Evolutionary conservation across 345 rosid species (phyloP).

Genomic region (rapeseed (Brassica napus)): DNA sequence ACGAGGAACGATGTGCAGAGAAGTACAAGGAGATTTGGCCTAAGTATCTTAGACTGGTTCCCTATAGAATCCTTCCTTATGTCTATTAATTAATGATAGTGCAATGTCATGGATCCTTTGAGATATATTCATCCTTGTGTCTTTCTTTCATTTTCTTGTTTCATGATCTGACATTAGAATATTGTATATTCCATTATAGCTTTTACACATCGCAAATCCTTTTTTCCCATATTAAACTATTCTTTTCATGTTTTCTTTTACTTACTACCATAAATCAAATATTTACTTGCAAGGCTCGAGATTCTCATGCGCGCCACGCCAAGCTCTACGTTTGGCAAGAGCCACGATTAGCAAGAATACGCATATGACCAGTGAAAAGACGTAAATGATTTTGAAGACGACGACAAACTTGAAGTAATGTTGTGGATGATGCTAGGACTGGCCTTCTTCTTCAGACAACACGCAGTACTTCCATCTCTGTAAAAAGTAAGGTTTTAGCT

Average conservation of each 20-base stretch:
- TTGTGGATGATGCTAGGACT: too few relatives aligned
- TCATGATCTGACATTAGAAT: conserved; percentile 13
- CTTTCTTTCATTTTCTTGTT: conserved; percentile 10
- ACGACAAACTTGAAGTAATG: too few relatives aligned
- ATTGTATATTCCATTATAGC: conserved; percentile 1
- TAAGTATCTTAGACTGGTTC: conserved; percentile 71
- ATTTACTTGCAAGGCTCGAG: too few relatives aligned
- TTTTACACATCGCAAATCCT: not conserved
- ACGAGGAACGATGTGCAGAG: conserved; percentile 82
- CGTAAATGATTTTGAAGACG: too few relatives aligned
- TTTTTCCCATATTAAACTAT: not conserved
- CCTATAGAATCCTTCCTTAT: conserved; percentile 90
- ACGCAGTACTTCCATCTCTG: too few relatives aligned
- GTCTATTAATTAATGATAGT: conserved; percentile 64
- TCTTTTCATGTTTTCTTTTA: not conserved
- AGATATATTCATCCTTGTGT: not conserved
- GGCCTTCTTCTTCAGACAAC: too few relatives aligned
- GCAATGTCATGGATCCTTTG: conserved; percentile 16
- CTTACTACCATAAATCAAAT: not conserved
- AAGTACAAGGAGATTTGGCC: conserved; percentile 87
- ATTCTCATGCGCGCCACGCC: too few relatives aligned
- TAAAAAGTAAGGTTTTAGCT: too few relatives aligned
- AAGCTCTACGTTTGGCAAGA: too few relatives aligned
- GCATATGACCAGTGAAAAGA: too few relatives aligned
- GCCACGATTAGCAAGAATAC: too few relatives aligned